Evolutionary conservation across 106 monocot species (phyloP).

Genomic region (Gastrodia elata): DNA sequence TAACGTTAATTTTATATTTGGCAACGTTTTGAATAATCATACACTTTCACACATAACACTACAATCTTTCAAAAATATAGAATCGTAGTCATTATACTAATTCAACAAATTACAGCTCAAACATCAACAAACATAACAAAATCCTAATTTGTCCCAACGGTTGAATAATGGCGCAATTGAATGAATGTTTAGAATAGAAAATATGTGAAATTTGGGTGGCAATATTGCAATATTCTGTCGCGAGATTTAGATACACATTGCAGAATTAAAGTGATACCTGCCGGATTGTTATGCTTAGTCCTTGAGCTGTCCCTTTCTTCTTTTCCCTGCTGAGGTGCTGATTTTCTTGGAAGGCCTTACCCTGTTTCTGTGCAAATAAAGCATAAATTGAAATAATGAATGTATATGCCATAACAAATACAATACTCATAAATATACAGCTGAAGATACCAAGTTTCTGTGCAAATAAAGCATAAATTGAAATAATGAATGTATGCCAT

Average conservation of each 20-base stretch:
- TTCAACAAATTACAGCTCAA: no score
- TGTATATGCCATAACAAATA: background rate
- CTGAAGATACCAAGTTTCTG: conserved; percentile 20
- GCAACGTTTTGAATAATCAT: no score
- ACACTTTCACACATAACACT: no score
- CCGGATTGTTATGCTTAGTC: conserved; percentile 12
- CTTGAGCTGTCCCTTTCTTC: conserved; percentile 16
- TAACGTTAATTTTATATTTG: no score
- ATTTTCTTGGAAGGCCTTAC: conserved; percentile 20
- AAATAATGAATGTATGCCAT: background rate
- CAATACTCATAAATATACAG: background rate
- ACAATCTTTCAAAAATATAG: no score
- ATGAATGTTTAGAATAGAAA: no score
- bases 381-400: background rate
- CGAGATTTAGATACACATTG: background rate
- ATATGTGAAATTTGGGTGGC: no score
- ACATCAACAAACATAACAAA: no score
- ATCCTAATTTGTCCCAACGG: no score
- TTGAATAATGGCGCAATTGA: no score
- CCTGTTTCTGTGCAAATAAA: conserved; percentile 13
- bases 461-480: background rate
- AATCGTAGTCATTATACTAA: no score
- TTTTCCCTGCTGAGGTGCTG: conserved; percentile 14
- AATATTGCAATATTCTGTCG: no score
- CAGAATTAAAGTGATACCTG: conserved; percentile 8